Evolutionary conservation across 2,329 filamentous ascomycete species (phyloP).

Genomic region (Boeremia exigua): DNA sequence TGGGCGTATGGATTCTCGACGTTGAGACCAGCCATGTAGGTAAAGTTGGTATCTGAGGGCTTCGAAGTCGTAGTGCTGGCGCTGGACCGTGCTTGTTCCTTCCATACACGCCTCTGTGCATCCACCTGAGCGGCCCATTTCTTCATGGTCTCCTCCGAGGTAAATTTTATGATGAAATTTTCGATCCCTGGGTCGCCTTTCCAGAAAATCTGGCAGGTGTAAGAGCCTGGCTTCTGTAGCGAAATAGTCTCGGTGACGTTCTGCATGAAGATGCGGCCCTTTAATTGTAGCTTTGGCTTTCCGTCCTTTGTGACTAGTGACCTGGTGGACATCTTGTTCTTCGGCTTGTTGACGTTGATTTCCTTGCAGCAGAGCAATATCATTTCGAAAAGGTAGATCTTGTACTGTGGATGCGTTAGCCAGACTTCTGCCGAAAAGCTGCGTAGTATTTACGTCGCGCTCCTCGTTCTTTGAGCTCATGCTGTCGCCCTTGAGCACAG

Average conservation of each 20-base stretch:
- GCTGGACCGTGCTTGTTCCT: conserved; percentile 58
- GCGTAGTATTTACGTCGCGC: conserved; percentile 71
- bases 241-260: conserved; percentile 96
- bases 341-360: conserved; percentile 80
- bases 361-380: conserved; percentile 98
- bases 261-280: conserved; percentile 98
- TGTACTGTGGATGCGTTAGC: conserved; percentile 68
- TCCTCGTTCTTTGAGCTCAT: conserved; percentile 82
- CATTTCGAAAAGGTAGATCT: conserved; percentile 95
- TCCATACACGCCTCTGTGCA: conserved; percentile 66
- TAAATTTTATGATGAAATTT: conserved; percentile 93
- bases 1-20: conserved; percentile 84
- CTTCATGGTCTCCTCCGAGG: conserved; percentile 88
- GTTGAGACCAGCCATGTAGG: conserved; percentile 74
- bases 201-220: conserved; percentile 98
- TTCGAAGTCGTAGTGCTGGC: conserved; percentile 55
- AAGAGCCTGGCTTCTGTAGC: conserved; percentile 84
- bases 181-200: conserved; percentile 95
- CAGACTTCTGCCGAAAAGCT: neutral
- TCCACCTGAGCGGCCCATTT: conserved; percentile 88
- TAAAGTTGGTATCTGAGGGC: conserved; percentile 74
- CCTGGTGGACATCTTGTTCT: conserved; percentile 73
- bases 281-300: conserved; percentile 82
- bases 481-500: conserved; percentile 80
- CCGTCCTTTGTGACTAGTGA: conserved; percentile 72